Percentiles rank a stretch among this genome's conserved stretches.
Conservation (phyloP, 176 grass and related monocot genomes). For the Elymus sibiricus region DNA sequence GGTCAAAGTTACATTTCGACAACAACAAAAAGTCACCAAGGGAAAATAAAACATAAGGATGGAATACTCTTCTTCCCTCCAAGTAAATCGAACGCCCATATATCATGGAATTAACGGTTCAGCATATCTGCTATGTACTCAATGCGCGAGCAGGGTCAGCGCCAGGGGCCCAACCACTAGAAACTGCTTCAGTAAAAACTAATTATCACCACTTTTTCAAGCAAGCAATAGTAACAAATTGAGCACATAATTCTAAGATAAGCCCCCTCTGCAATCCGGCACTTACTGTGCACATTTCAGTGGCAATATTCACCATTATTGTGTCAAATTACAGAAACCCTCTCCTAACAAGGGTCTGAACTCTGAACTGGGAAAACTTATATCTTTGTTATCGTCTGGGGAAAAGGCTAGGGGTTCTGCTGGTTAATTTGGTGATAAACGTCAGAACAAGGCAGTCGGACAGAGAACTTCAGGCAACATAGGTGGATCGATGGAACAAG, state of each 20-base stretch:
- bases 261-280: not conserved
- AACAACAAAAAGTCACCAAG: not conserved
- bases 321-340: too few relatives aligned
- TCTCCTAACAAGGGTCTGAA: too few relatives aligned
- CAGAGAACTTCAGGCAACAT: not conserved
- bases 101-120: not conserved
- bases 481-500: not conserved
- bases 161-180: not conserved
- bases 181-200: slow-evolving; percentile 5
- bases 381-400: too few relatives aligned
- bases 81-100: not conserved
- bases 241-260: not conserved
- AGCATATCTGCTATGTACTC: not conserved
- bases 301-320: not conserved
- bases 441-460: not conserved
- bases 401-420: too few relatives aligned
- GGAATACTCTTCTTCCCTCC: too few relatives aligned
- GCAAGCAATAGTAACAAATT: not conserved
- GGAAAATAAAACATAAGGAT: not conserved
- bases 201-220: not conserved
- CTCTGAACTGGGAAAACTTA: too few relatives aligned
- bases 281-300: not conserved
- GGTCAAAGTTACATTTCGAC: not conserved
- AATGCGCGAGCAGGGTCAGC: not conserved
- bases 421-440: not conserved